Percentiles rank a stretch among this genome's conserved stretches.
These are phyloP conservation scores for Tricharina praecox DNA, from an alignment of 495 filamentous ascomycete genomes.

Conservation along the genomic window DNA sequence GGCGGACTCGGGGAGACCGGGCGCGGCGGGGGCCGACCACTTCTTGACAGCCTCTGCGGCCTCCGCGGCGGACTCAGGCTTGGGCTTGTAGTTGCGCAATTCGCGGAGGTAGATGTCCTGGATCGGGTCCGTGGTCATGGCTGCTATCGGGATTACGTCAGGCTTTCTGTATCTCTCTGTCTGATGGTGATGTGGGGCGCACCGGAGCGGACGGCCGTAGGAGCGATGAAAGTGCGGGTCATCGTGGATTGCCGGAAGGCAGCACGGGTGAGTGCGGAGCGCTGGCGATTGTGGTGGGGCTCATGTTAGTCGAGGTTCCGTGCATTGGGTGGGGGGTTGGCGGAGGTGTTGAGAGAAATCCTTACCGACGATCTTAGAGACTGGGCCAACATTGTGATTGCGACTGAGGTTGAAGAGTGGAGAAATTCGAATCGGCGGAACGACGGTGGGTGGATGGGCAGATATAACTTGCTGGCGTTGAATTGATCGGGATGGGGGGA, in stretches of 20 bases:
- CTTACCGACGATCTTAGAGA: constrained; percentile 53
- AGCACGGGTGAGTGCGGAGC: constrained; percentile 57
- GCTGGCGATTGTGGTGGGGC: constrained; percentile 36
- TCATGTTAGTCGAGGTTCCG: constrained; percentile 10
- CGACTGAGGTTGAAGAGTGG: constrained; percentile 13
- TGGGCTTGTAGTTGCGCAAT: constrained; percentile 80
- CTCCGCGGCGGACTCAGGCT: constrained; percentile 66
- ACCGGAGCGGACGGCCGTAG: constrained; percentile 61
- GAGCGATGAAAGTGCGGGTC: constrained; percentile 65
- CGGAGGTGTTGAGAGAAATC: too few species aligned
- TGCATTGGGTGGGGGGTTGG: constrained; percentile 11
- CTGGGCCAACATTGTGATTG: constrained; percentile 54
- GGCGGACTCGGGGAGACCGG: constrained; percentile 75
- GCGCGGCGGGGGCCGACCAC: constrained; percentile 61
- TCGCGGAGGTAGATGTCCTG: constrained; percentile 94
- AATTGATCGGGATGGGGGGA: background rate
- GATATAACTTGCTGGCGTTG: background rate
- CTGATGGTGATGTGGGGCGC: background rate
- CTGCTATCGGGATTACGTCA: background rate
- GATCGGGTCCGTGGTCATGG: constrained; percentile 62
- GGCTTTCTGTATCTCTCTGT: background rate
- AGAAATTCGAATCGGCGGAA: background rate
- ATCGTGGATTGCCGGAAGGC: constrained; percentile 52
- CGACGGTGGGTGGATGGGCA: background rate
- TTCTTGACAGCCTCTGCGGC: constrained; percentile 80